Percentiles rank a stretch among this genome's conserved stretches.
phyloP scores from a whole-genome alignment of 208 protist species.

The Wallacemonas sp. region DNA sequence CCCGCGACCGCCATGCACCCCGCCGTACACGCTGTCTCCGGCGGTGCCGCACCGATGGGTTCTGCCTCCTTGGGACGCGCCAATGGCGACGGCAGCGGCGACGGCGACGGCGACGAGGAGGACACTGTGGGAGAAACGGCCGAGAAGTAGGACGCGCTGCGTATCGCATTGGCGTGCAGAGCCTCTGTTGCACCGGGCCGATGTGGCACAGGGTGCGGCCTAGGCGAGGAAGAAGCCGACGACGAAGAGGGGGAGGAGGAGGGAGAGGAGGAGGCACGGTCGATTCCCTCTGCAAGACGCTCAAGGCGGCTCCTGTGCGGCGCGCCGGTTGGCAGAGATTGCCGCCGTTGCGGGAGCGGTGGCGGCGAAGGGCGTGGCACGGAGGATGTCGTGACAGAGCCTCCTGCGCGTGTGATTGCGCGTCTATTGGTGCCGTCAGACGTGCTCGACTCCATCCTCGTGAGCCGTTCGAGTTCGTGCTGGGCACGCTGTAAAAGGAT shows the following conservation, averaged over 20 bases:
- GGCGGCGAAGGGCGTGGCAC: no score
- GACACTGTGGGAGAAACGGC: background rate
- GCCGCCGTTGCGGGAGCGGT: background rate
- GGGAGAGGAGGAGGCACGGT: background rate
- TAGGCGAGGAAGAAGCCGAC: background rate
- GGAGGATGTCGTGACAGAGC: no score
- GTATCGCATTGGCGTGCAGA: background rate
- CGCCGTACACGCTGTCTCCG: no score
- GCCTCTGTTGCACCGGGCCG: no score
- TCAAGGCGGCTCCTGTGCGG: background rate
- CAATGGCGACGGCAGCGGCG: background rate
- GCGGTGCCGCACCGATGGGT: no score
- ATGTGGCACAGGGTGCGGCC: no score
- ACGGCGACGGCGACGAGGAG: background rate
- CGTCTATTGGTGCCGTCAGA: no score
- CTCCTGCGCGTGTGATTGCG: no score
- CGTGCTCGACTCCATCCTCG: background rate
- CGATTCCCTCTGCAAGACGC: background rate
- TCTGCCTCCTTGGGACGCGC: background rate
- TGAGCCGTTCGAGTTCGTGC: constrained; percentile 10
- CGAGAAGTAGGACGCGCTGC: constrained; percentile 13
- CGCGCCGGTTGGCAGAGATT: background rate
- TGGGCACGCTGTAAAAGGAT: constrained; percentile 1
- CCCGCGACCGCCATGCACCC: no score
- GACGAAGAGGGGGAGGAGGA: background rate